Base-by-base conservation (phyloP, 805 yeast species). In the Clavispora vitiphila region DNA sequence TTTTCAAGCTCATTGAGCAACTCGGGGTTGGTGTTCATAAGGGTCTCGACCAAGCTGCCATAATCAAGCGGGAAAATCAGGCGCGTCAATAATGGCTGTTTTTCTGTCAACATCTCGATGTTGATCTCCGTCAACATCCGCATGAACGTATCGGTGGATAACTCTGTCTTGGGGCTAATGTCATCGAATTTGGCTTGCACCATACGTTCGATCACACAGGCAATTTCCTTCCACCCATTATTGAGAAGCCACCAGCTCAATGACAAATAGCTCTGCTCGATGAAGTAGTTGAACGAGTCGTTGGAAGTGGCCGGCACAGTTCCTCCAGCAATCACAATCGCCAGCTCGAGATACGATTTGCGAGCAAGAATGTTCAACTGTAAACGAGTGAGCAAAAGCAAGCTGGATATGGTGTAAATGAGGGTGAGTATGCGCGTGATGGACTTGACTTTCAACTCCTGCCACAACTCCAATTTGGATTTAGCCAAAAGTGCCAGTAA, bases 221-320 rank as follows among this genome's bases (percentile, higher is more conserved):
- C 71, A 26, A 86, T 64, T 25, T 71, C 65, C 18, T 71, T 53
- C 89, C 93, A 88, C 0, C 98, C 98, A 49, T 81, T 78, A 60
- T 91, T 89, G 38, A 91, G 69, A 35, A 91, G 62, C 96, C 96
- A 91, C 96, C 97, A 91, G 46, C 90, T 83, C 47, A 88, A 76
- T 0, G 95, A 83, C 36, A 91, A 69, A 58, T 85, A 91, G 38
- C 88, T 83, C 54, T 93, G 91, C 53, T 85, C 93, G 29, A 82
- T 72, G 25, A 75, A 63, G 56, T 82, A 79, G 50, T 76, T 76
- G 27, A 64, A 69, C 24, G 54, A 58, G 51, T 39, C 31, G 40
- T 41, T 38, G 29, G 55, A 18, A 35, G 52, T 40, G 15, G 41
- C 32, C 15, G 39, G 35, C 30, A 43, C 43, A 15, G 51, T 37